Evolutionary conservation across 805 yeast species (phyloP).

Genomic region (Yueomyces sp.): DNA sequence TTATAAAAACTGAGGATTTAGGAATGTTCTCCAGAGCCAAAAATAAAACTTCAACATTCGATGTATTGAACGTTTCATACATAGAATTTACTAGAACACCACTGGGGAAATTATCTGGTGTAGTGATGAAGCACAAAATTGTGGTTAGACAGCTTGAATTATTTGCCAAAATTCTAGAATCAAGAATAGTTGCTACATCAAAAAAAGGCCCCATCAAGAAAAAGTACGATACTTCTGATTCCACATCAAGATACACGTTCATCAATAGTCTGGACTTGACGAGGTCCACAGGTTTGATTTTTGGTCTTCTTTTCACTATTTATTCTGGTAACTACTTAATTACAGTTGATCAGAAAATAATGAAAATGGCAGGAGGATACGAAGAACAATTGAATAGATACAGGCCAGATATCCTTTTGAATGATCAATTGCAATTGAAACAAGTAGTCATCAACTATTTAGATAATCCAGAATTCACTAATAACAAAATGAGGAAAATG

Average conservation of each 20-base stretch:
- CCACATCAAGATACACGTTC: constrained; percentile 36
- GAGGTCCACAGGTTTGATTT: constrained; percentile 73
- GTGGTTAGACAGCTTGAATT: constrained; percentile 80
- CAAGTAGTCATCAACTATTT: constrained; percentile 89
- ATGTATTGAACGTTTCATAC: constrained; percentile 77
- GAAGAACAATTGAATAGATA: constrained; percentile 66
- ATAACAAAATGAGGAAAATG: constrained; percentile 61
- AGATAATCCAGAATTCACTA: constrained; percentile 76
- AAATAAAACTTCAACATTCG: constrained; percentile 47
- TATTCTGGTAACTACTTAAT: constrained; percentile 73
- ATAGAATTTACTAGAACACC: constrained; percentile 88
- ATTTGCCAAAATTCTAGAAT: constrained; percentile 52
- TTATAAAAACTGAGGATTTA: constrained; percentile 67
- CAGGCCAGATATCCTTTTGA: constrained; percentile 59
- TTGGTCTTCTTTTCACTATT: constrained; percentile 69
- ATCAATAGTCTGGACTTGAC: constrained; percentile 55
- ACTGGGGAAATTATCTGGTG: constrained; percentile 83
- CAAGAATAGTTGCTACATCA: constrained; percentile 32
- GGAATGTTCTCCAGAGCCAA: constrained; percentile 56
- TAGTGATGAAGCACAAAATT: constrained; percentile 82
- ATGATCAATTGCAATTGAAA: constrained; percentile 81
- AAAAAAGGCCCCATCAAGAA: constrained; percentile 35
- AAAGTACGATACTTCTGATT: constrained; percentile 23
- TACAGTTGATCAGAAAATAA: constrained; percentile 62
- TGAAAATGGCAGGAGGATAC: constrained; percentile 74